Evolutionary conservation across 2,329 filamentous ascomycete genomes (phyloP).

Genomic region (Penicillium frequentans): DNA sequence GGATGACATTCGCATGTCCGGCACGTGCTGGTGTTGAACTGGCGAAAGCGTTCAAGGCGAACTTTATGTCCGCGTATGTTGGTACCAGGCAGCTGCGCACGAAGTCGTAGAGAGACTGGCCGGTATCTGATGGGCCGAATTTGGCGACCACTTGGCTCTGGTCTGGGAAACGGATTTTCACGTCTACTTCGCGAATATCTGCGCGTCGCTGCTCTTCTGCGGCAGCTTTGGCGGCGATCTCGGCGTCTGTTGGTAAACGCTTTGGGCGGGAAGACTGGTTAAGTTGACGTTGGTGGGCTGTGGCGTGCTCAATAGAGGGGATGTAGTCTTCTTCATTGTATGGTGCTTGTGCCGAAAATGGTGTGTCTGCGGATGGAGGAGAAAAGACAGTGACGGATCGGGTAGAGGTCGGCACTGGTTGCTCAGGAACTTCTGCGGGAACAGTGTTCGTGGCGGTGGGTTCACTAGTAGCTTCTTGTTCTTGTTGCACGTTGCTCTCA

Average conservation of each 20-base stretch:
- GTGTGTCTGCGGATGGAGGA: conserved; percentile 72
- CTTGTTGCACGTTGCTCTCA: background rate
- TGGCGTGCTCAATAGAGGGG: conserved; percentile 80
- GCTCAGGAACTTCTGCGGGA: conserved; percentile 17
- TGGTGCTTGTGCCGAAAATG: conserved; percentile 67
- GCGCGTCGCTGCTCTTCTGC: conserved; percentile 66
- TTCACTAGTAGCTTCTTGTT: background rate
- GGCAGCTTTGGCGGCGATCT: conserved; percentile 69
- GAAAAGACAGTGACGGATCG: conserved; percentile 68
- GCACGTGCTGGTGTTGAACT: conserved; percentile 18
- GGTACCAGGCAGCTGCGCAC: conserved; percentile 70
- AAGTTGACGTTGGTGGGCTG: conserved; percentile 75
- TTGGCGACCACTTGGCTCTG: conserved; percentile 73
- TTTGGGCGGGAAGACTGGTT: conserved; percentile 73
- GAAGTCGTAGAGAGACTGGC: conserved; percentile 69
- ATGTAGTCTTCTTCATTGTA: conserved; percentile 75
- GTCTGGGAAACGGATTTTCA: conserved; percentile 87
- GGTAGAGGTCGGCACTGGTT: conserved; percentile 32
- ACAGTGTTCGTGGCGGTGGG: conserved; percentile 12
- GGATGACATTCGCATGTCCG: conserved; percentile 31
- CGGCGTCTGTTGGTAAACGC: conserved; percentile 77
- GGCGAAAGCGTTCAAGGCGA: conserved; percentile 66
- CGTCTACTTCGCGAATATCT: conserved; percentile 65
- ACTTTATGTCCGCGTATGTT: conserved; percentile 58
- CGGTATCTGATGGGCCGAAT: conserved; percentile 69